Percentiles rank a stretch among this genome's conserved stretches.
phyloP scores from a whole-genome alignment of 1,284 basidiomycete species.

The Mycosarcoma maydis region DNA sequence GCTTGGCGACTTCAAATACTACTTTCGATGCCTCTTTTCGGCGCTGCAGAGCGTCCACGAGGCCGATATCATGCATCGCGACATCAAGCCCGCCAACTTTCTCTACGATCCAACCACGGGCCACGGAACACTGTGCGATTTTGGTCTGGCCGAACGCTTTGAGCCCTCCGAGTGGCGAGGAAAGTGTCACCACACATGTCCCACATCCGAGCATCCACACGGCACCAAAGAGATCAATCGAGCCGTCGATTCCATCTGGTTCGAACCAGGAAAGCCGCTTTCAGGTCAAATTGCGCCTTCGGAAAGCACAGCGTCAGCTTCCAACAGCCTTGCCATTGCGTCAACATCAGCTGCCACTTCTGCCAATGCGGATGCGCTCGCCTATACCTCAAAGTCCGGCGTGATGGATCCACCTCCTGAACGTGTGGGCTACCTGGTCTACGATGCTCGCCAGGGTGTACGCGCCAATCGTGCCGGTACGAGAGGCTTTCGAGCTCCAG shows the following conservation, averaged over 20 bases:
- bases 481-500: slow-evolving; percentile 93
- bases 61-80: slow-evolving; percentile 91
- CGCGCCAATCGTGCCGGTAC: slow-evolving; percentile 98
- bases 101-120: slow-evolving; percentile 87
- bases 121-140: slow-evolving; percentile 89
- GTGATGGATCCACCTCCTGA: slow-evolving; percentile 62
- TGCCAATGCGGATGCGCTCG: slow-evolving; percentile 68
- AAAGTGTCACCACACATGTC: slow-evolving; percentile 64
- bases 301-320: slow-evolving; percentile 4
- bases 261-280: slow-evolving; percentile 57
- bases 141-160: slow-evolving; percentile 75
- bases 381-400: slow-evolving; percentile 19
- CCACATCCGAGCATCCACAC: slow-evolving; percentile 52
- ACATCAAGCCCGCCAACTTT: slow-evolving; percentile 98
- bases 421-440: slow-evolving; percentile 58
- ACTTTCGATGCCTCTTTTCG: slow-evolving; percentile 90
- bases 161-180: slow-evolving; percentile 61
- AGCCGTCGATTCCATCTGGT: slow-evolving; percentile 50
- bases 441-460: slow-evolving; percentile 73
- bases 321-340: slow-evolving; percentile 67
- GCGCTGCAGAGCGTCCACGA: slow-evolving; percentile 88
- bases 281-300: slow-evolving; percentile 21
- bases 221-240: slow-evolving; percentile 58
- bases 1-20: slow-evolving; percentile 80
- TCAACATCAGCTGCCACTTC: slow-evolving; percentile 37